Evolutionary conservation across 192 early-diverging fungal genomes (phyloP).

Genomic region (Lobosporangium transversale): DNA sequence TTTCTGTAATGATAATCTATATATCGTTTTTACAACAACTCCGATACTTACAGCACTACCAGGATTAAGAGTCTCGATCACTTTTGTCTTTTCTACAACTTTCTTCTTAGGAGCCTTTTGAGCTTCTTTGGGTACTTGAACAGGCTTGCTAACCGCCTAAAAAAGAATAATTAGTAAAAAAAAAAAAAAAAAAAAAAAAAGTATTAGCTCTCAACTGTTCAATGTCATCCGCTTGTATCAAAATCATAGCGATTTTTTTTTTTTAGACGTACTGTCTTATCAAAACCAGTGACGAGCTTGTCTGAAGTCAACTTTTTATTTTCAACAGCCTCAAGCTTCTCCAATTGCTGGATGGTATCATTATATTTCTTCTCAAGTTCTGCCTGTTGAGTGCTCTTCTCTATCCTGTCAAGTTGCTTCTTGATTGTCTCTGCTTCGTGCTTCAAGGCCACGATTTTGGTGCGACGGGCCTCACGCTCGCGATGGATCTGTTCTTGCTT

Average conservation of each 20-base stretch:
- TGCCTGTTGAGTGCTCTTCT: constrained; percentile 32
- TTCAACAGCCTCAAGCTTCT: constrained; percentile 67
- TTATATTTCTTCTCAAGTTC: constrained; percentile 41
- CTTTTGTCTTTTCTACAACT: constrained; percentile 63
- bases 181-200: background rate
- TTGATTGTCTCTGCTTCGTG: constrained; percentile 51
- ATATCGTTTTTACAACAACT: too few relatives aligned
- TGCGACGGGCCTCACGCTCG: constrained; percentile 81
- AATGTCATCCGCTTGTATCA: background rate
- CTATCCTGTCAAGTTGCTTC: constrained; percentile 57
- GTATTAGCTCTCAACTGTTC: background rate
- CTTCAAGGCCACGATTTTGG: constrained; percentile 64
- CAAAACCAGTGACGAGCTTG: constrained; percentile 71
- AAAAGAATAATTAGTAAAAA: background rate
- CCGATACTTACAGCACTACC: constrained; percentile 51
- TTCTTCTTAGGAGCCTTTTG: constrained; percentile 58
- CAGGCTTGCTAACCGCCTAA: constrained; percentile 61
- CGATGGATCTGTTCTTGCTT: constrained; percentile 89
- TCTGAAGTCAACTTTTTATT: constrained; percentile 77
- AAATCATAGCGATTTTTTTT: constrained; percentile 1
- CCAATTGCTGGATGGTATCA: constrained; percentile 59
- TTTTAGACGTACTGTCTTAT: constrained; percentile 66
- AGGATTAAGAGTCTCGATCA: constrained; percentile 75
- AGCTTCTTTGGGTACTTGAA: constrained; percentile 29
- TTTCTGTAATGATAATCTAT: too few relatives aligned